Conservation (phyloP, 1,284 basidiomycete species). For the Ganoderma multipileum region DNA sequence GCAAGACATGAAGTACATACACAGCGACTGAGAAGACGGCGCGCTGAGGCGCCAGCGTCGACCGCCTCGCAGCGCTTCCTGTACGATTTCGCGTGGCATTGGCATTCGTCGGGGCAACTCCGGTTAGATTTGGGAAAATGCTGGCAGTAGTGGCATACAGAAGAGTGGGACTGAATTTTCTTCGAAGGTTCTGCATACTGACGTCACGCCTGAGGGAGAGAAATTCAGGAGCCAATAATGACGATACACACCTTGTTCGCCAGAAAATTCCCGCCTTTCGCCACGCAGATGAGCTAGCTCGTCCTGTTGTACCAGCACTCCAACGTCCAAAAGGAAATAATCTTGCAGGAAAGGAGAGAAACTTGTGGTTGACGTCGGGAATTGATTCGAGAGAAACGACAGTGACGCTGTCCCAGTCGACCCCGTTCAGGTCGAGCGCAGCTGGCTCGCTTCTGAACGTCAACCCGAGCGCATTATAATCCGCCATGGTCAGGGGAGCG, state of each 20-base stretch:
- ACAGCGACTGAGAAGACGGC: conserved; percentile 12
- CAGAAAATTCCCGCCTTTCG: conserved; percentile 1
- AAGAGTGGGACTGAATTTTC: conserved; percentile 13
- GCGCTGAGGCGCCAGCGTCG: conserved; percentile 3
- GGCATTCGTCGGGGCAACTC: conserved; percentile 1
- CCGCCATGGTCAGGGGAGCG: conserved; percentile 8
- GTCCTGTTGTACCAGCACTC: not conserved
- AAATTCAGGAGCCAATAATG: not conserved
- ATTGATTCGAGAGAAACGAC: conserved; percentile 14
- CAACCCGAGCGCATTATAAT: conserved; percentile 14
- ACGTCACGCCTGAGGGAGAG: not conserved
- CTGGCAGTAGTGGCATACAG: conserved; percentile 4
- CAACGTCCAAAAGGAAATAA: conserved; percentile 2
- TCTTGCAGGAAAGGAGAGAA: conserved; percentile 3
- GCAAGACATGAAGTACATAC: conserved; percentile 3
- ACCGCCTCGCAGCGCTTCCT: not conserved
- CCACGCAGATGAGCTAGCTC: conserved; percentile 3
- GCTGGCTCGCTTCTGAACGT: conserved; percentile 7
- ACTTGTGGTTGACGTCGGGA: conserved; percentile 7
- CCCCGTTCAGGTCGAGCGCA: not conserved
- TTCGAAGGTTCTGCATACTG: conserved; percentile 9
- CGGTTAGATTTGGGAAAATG: conserved; percentile 4
- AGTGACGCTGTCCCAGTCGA: conserved; percentile 20
- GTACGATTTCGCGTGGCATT: not conserved
- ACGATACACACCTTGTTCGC: conserved; percentile 5